Percentiles rank a stretch among this genome's conserved stretches.
Conservation (phyloP, 73 alveolate species). For the Paramecium pentaurelia region DNA sequence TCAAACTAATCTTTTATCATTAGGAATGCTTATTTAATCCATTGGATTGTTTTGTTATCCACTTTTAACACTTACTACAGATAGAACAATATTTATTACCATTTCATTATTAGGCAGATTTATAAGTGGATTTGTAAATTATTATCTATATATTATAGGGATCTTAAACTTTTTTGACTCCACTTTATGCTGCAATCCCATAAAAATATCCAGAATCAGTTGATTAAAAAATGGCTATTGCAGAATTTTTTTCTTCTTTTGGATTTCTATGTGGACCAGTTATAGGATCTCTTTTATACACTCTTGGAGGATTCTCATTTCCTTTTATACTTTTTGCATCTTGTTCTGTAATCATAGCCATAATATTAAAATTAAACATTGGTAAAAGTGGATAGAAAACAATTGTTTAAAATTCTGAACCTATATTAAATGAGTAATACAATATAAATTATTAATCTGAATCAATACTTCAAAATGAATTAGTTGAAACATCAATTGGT, state of each 20-base stretch:
- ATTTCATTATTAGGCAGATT: neutral
- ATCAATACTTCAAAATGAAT: neutral
- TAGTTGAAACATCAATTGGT: neutral
- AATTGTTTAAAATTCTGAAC: neutral
- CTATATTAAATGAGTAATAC: neutral
- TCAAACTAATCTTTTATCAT: neutral
- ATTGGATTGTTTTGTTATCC: neutral
- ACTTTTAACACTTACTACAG: neutral
- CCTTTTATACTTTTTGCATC: neutral
- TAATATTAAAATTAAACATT: neutral
- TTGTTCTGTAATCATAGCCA: neutral
- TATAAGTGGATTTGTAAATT: slow-evolving; percentile 1
- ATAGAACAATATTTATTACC: neutral
- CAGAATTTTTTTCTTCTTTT: slow-evolving; percentile 12
- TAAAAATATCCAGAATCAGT: neutral
- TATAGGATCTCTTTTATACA: neutral
- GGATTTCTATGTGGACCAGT: slow-evolving; percentile 12
- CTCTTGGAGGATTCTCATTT: neutral
- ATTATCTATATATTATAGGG: neutral
- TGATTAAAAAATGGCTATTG: slow-evolving; percentile 12
- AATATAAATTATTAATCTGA: neutral
- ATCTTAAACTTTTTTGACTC: neutral
- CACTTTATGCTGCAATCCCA: neutral
- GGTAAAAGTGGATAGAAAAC: neutral
- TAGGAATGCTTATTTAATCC: neutral